Conservation (phyloP, 495 filamentous ascomycete genomes). For the Parachaetomium inaequale region DNA sequence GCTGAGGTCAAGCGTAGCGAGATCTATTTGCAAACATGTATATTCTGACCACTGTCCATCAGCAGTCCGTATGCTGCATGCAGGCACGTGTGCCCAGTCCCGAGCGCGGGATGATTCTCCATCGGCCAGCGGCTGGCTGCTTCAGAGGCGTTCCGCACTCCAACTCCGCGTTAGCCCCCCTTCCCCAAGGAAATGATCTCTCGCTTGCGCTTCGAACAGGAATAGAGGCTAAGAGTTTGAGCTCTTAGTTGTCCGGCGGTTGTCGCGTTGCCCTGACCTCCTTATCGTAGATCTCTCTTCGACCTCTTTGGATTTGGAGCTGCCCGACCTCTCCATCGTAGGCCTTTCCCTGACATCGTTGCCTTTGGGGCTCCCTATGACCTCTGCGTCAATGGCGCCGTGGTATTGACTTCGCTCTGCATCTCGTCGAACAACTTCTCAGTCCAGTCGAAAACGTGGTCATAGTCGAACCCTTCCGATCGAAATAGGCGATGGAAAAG, state of each 20-base stretch:
- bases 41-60: too few relatives aligned
- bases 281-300: slow-evolving; percentile 5
- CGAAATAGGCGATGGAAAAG: slow-evolving; percentile 31
- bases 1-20: too few relatives aligned
- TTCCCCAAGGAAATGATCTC: too few relatives aligned
- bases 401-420: slow-evolving; percentile 5
- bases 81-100: too few relatives aligned
- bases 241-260: background rate
- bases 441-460: slow-evolving; percentile 36
- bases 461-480: slow-evolving; percentile 30
- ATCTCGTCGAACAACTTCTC: slow-evolving; percentile 24
- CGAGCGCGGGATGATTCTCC: too few relatives aligned
- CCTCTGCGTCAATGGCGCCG: slow-evolving; percentile 2
- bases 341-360: slow-evolving; percentile 10
- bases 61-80: too few relatives aligned
- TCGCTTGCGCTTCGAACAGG: too few relatives aligned
- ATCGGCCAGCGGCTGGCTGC: too few relatives aligned
- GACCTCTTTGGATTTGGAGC: slow-evolving; percentile 10
- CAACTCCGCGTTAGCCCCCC: too few relatives aligned
- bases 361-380: slow-evolving; percentile 3
- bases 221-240: too few relatives aligned
- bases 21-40: too few relatives aligned
- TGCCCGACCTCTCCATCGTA: slow-evolving; percentile 3
- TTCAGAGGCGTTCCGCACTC: too few relatives aligned
- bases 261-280: slow-evolving; percentile 3